Percentiles rank a stretch among this genome's conserved stretches.
Evolutionary conservation across 2,329 filamentous ascomycete genomes (phyloP).

Genomic region (Ilyonectria sp.): DNA sequence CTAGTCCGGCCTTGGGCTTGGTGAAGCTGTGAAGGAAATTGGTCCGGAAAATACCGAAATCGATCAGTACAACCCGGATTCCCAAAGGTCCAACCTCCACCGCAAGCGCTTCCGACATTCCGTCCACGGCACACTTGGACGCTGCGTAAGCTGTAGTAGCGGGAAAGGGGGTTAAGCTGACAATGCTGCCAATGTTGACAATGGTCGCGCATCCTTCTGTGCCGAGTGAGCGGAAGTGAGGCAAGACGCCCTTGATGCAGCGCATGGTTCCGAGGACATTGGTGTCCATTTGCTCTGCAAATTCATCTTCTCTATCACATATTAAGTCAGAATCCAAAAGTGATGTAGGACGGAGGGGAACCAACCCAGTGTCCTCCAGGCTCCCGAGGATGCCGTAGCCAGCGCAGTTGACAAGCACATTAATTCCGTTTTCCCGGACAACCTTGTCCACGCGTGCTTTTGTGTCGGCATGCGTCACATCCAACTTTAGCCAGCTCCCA

Average conservation of each 20-base stretch:
- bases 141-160: not conserved
- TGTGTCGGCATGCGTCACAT: not conserved
- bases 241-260: not conserved
- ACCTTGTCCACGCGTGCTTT: not conserved
- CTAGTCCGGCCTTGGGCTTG: not conserved
- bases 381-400: constrained; percentile 6
- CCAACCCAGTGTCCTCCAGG: not conserved
- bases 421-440: constrained; percentile 2
- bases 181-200: constrained; percentile 3
- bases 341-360: not conserved
- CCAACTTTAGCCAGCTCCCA: not conserved
- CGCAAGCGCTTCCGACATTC: not conserved
- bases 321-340: not conserved
- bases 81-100: not conserved
- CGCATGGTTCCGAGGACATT: not conserved
- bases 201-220: not conserved
- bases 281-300: not conserved
- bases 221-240: not conserved
- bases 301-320: not conserved
- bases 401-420: constrained; percentile 4
- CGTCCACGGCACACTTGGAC: not conserved
- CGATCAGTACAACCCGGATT: not conserved
- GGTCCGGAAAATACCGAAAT: constrained; percentile 1
- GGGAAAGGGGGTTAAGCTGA: not conserved
- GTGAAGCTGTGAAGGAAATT: not conserved